Evolutionary conservation across 768 basidiomycete species (phyloP).

Genomic region (Suillus bovinus): DNA sequence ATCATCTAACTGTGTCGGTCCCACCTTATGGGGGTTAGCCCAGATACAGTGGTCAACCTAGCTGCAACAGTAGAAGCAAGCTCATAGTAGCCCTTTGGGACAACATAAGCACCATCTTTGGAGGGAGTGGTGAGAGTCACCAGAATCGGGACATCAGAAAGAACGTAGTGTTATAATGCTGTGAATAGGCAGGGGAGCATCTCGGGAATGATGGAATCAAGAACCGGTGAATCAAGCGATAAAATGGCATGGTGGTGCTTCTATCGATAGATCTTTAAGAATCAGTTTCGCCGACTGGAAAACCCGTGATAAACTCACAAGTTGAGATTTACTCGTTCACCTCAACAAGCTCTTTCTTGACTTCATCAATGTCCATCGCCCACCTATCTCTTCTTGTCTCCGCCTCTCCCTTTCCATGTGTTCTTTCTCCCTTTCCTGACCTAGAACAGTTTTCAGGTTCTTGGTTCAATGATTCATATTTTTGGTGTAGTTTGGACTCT

Average conservation of each 20-base stretch:
- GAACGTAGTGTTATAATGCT: constrained; percentile 90
- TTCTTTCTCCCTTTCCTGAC: constrained; percentile 79
- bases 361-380: constrained; percentile 58
- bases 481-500: constrained; percentile 69
- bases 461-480: constrained; percentile 73
- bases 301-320: constrained; percentile 45
- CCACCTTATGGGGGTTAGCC: constrained; percentile 68
- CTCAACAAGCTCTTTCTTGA: constrained; percentile 30
- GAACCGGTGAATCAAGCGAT: too few relatives aligned
- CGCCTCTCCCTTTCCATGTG: constrained; percentile 62
- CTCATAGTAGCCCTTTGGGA: constrained; percentile 89
- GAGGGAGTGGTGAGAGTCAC: constrained; percentile 76
- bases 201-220: constrained; percentile 91
- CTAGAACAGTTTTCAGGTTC: constrained; percentile 76
- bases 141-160: constrained; percentile 82
- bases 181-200: constrained; percentile 94
- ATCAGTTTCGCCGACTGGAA: neutral
- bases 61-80: constrained; percentile 82
- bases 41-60: constrained; percentile 86
- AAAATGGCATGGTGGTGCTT: constrained; percentile 87
- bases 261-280: constrained; percentile 68
- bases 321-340: constrained; percentile 61
- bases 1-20: constrained; percentile 84
- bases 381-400: constrained; percentile 44
- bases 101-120: constrained; percentile 72